A percentile compares a stretch with the other conserved stretches of the same genome.
Conservation (phyloP, 768 basidiomycete genomes). For the Phlegmacium glaucopus region DNA sequence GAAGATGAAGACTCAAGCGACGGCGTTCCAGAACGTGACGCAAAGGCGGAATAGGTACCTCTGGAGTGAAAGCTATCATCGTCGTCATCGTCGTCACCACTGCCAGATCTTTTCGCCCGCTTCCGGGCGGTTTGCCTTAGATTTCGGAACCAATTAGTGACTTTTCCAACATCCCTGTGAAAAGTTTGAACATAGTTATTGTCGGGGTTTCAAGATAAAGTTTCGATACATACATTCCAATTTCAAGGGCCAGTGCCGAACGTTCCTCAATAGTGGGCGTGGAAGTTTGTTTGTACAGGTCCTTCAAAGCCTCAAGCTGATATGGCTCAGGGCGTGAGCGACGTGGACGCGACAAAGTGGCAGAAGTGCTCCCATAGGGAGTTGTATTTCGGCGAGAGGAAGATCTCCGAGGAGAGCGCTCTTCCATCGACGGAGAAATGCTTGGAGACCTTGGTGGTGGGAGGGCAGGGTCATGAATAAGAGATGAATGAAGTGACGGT, state of each 20-base stretch:
- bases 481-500: conserved; percentile 30
- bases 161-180: conserved; percentile 73
- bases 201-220: conserved; percentile 4
- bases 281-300: conserved; percentile 60
- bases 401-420: conserved; percentile 35
- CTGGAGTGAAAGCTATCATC: conserved; percentile 41
- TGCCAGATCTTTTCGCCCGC: conserved; percentile 51
- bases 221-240: conserved; percentile 61
- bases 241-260: conserved; percentile 64
- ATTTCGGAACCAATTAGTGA: conserved; percentile 88
- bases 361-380: conserved; percentile 40
- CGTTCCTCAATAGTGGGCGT: conserved; percentile 83
- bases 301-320: conserved; percentile 74
- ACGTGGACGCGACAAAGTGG: conserved; percentile 50
- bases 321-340: conserved; percentile 77
- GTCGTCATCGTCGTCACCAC: conserved; percentile 40
- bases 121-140: conserved; percentile 78
- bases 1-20: conserved; percentile 51
- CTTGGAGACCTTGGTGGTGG: conserved; percentile 34
- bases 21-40: conserved; percentile 54
- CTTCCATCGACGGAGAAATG: conserved; percentile 38
- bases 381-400: conserved; percentile 37
- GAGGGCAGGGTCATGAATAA: conserved; percentile 26
- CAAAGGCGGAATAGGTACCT: conserved; percentile 35
- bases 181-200: conserved; percentile 13